A percentile compares a stretch with the other conserved stretches of the same genome.
Conservation (phyloP, 2,329 filamentous ascomycete genomes). For the Monascus ruber region DNA sequence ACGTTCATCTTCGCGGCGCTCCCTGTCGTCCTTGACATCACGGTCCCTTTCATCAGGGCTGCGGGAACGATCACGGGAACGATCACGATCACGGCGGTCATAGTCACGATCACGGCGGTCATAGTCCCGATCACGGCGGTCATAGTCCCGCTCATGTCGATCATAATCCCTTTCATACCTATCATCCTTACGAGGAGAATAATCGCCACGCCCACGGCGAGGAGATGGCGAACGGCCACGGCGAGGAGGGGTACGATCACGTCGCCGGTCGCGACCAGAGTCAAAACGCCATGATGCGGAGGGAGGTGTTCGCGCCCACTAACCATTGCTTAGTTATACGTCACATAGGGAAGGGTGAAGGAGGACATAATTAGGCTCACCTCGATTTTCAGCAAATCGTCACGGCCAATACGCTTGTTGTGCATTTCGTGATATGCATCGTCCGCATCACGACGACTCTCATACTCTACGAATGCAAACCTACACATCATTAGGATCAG, state of each 20-base stretch:
- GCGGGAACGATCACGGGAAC: constrained; percentile 58
- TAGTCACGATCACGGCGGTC: constrained; percentile 46
- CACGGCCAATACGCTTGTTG: constrained; percentile 93
- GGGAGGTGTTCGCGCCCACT: constrained; percentile 98
- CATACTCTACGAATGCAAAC: constrained; percentile 98
- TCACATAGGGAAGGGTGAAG: not conserved
- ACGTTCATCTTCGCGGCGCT: constrained; percentile 48
- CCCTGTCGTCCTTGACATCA: constrained; percentile 32
- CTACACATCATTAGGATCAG: constrained; percentile 39
- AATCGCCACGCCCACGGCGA: constrained; percentile 51
- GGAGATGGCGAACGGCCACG: constrained; percentile 53
- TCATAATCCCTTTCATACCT: constrained; percentile 64
- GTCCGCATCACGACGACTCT: constrained; percentile 94
- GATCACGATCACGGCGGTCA: constrained; percentile 50
- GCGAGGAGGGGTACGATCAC: constrained; percentile 64
- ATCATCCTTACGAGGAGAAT: constrained; percentile 81
- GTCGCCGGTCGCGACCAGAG: constrained; percentile 62
- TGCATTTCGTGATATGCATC: constrained; percentile 99
- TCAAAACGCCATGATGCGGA: constrained; percentile 98
- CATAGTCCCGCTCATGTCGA: constrained; percentile 62
- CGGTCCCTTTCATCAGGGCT: constrained; percentile 53
- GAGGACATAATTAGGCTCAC: constrained; percentile 40
- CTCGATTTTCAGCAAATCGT: constrained; percentile 96
- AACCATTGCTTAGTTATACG: constrained; percentile 9
- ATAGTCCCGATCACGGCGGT: constrained; percentile 58